A percentile compares a stretch with the other conserved stretches of the same genome.
Conservation (phyloP, 2,329 filamentous ascomycete species). For the Aspergillus amoenus region DNA sequence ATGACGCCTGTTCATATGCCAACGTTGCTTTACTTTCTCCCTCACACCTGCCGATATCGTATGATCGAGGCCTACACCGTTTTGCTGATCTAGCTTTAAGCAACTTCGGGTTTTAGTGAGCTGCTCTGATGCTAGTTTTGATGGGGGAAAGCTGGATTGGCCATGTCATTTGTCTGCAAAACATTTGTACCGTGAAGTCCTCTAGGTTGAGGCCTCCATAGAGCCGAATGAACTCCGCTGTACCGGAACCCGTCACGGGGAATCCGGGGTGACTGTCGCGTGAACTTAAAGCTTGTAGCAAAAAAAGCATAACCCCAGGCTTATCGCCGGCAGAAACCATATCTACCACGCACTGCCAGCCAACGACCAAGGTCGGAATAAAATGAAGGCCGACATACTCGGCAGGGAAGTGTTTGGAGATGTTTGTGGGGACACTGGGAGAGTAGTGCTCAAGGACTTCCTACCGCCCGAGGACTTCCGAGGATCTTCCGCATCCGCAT, state of each 20-base stretch:
- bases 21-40: no score
- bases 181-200: background rate
- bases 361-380: constrained; percentile 18
- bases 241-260: background rate
- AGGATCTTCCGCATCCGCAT: constrained; percentile 41
- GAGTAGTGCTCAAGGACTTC: background rate
- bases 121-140: no score
- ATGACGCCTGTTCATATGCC: no score
- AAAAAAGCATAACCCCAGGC: background rate
- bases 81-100: no score
- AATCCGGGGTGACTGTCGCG: background rate
- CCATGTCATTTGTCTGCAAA: background rate
- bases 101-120: no score
- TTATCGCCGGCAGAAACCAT: background rate
- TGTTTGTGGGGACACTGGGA: background rate
- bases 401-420: constrained; percentile 25
- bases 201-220: background rate
- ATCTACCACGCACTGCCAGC: background rate
- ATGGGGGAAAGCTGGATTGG: background rate
- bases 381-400: constrained; percentile 28
- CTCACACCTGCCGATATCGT: no score
- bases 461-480: constrained; percentile 41
- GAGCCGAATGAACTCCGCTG: background rate
- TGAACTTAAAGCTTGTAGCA: background rate
- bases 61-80: no score